These are phyloP conservation scores for Coniochaeta pulveracea DNA, from an alignment of 2,329 filamentous ascomycete genomes.

Conservation along the genomic window DNA sequence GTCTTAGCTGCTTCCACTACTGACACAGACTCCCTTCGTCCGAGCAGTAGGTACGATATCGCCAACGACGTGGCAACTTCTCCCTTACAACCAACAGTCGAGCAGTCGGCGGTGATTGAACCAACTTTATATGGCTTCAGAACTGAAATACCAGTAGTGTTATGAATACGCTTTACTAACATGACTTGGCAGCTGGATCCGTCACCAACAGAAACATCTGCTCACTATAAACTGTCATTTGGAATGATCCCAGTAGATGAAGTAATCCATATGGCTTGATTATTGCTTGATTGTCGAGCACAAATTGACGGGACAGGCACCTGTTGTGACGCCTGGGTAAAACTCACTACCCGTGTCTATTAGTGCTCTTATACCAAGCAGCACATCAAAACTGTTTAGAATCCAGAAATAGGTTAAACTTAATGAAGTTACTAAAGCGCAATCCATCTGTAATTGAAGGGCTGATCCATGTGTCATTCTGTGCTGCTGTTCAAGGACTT, in stretches of 20 bases:
- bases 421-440: too few species aligned
- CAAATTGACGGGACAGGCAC: constrained; percentile 9
- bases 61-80: not conserved
- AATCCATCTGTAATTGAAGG: too few species aligned
- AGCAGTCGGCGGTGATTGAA: not conserved
- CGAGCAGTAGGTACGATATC: not conserved
- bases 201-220: not conserved
- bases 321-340: not conserved
- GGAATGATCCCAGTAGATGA: constrained; percentile 11
- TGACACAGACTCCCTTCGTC: too few species aligned
- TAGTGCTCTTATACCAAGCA: not conserved
- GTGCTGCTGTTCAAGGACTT: too few species aligned
- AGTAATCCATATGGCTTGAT: constrained; percentile 9
- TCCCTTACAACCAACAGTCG: constrained; percentile 3
- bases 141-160: too few species aligned
- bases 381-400: not conserved
- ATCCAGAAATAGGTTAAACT: constrained; percentile 1
- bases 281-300: constrained; percentile 9
- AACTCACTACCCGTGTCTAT: not conserved
- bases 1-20: too few species aligned
- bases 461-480: too few species aligned
- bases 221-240: constrained; percentile 8
- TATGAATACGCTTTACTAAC: too few species aligned
- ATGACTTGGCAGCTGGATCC: too few species aligned
- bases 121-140: not conserved